Evolutionary conservation across 2,329 filamentous ascomycete genomes (phyloP).

Genomic region (Aspergillus brunneoviolaceus): DNA sequence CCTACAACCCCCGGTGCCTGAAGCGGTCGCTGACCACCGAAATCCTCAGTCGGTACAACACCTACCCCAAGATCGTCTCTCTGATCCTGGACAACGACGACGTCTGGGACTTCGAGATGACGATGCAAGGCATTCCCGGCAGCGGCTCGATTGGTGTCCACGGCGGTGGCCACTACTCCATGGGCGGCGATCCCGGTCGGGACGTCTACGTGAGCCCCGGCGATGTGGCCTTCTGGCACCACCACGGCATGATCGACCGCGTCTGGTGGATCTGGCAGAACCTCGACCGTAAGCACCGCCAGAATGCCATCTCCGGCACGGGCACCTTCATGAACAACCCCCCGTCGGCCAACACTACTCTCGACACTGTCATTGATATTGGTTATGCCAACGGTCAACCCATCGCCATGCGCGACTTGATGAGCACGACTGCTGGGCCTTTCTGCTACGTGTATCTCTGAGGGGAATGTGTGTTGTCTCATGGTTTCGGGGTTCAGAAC

Average conservation of each 20-base stretch:
- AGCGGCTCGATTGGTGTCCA: conserved; percentile 43
- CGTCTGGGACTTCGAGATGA: conserved; percentile 37
- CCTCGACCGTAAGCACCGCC: conserved; percentile 38
- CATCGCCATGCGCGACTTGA: conserved; percentile 40
- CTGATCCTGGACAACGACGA: conserved; percentile 23
- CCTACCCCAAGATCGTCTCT: conserved; percentile 23
- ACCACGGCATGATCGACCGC: conserved; percentile 51
- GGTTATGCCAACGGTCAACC: conserved; percentile 35
- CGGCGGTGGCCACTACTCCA: conserved; percentile 48
- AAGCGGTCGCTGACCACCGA: conserved; percentile 27
- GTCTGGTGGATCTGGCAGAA: conserved; percentile 55
- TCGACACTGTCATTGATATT: conserved; percentile 46
- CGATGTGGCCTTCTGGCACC: conserved; percentile 51
- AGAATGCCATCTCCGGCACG: conserved; percentile 43
- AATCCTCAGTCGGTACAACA: conserved; percentile 21
- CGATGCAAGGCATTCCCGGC: conserved; percentile 39
- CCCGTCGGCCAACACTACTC: conserved; percentile 45
- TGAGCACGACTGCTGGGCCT: conserved; percentile 46
- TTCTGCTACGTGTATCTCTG: conserved; percentile 49
- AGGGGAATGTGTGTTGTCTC: not conserved
- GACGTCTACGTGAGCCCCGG: conserved; percentile 49
- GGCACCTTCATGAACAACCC: conserved; percentile 47
- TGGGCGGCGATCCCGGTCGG: conserved; percentile 47
- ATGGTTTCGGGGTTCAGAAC: no score
- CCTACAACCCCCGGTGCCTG: conserved; percentile 34